Evolutionary conservation across 140 eudicot genomes (phyloP), one percentile per base, ranked within the genome.

Genomic region (Bidens hawaiensis): DNA sequence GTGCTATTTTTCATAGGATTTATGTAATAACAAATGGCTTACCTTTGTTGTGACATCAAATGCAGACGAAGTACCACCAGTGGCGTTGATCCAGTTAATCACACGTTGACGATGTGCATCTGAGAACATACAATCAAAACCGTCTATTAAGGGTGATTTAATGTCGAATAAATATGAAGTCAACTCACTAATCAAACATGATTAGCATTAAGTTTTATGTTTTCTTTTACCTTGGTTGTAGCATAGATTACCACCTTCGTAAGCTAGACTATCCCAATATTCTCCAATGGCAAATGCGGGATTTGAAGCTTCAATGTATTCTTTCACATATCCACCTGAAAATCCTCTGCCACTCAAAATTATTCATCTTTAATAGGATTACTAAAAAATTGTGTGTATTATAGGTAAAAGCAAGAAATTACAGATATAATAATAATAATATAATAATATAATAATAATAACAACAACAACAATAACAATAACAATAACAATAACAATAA

Each of bases 41-140:
- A 77, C 90, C 81, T 84, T 80, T 13, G 88, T 86, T 25, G 95
- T 86, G 59, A 83, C 87, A 64, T 86, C 95, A 69, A 86, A 86
- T 64, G 95, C 95, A 47, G 82, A 72, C 7, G 87, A 72, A 48
- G 80, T 64, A 26, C 87, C 90, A 46, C 84, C 83, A 42, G 87
- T 83, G 49, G 84, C 95, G 28, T 83, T 78, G 70, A 86, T 83
- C 95, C 95, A 86, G 48, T 82, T 77, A 52, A 83, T 70, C 40
- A 86, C 81, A 26, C 85, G 74, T 33, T 86, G 85, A n/a, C 95
- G 86, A 77, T 86, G 95, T 15, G 82, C 84, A 77, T 86, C 87
- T 79, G 71, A 55, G 23, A 18, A 54, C 51, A 50, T 24, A 40
- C 7, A 21, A 34, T n/a, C 53, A 54, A 41, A 43, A 24, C 27